Percentiles rank a stretch among this genome's conserved stretches.
These are phyloP conservation scores for Aspergillus latus DNA, from an alignment of 2,329 filamentous ascomycete genomes.

Conservation along the genomic window DNA sequence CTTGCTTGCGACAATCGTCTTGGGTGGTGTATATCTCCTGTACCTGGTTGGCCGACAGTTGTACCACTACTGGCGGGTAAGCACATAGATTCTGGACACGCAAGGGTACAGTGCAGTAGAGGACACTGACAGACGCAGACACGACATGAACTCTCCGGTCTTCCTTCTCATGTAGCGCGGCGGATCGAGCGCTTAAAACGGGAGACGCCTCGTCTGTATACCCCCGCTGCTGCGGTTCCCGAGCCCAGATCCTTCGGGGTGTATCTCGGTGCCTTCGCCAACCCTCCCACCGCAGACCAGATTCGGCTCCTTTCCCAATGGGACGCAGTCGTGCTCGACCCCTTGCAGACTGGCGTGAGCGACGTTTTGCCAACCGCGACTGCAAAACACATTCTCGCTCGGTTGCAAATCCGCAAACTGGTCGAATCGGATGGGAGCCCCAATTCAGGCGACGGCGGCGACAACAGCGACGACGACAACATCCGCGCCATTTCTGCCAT, in stretches of 20 bases:
- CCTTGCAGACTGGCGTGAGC: slow-evolving; percentile 30
- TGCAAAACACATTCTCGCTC: slow-evolving; percentile 10
- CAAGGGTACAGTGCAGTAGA: too few relatives aligned
- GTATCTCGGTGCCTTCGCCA: slow-evolving; percentile 34
- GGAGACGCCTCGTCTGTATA: slow-evolving; percentile 7
- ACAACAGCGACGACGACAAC: slow-evolving; percentile 7
- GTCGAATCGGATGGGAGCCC: neutral
- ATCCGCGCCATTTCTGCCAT: slow-evolving; percentile 7
- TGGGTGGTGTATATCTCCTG: slow-evolving; percentile 16
- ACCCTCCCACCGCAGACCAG: slow-evolving; percentile 30
- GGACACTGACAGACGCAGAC: slow-evolving; percentile 6
- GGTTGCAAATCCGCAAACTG: slow-evolving; percentile 13
- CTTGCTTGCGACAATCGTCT: slow-evolving; percentile 16
- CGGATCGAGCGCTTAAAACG: slow-evolving; percentile 15
- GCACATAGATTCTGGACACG: neutral
- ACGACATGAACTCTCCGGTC: slow-evolving; percentile 17
- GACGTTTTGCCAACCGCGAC: slow-evolving; percentile 16
- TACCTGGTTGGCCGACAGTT: slow-evolving; percentile 14
- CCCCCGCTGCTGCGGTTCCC: neutral
- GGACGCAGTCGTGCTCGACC: slow-evolving; percentile 39
- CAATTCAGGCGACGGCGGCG: too few relatives aligned
- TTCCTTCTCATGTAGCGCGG: slow-evolving; percentile 13
- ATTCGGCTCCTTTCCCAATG: slow-evolving; percentile 31
- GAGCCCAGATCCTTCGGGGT: slow-evolving; percentile 32
- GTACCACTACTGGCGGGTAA: slow-evolving; percentile 14